These are phyloP conservation scores for Diaporthe vaccinii DNA, from an alignment of 2,329 filamentous ascomycete genomes.

Conservation along the genomic window DNA sequence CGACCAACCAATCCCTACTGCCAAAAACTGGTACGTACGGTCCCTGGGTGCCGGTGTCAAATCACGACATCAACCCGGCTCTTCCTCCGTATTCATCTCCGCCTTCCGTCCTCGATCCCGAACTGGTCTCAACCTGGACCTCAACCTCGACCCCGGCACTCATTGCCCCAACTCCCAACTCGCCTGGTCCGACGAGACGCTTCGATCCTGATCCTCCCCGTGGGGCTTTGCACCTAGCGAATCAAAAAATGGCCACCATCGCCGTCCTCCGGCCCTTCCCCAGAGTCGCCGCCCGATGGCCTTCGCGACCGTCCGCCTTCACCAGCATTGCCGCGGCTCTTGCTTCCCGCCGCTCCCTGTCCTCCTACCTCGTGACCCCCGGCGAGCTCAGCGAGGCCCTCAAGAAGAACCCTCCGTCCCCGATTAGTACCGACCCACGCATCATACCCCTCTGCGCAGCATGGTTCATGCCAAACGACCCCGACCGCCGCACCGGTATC, in stretches of 20 bases:
- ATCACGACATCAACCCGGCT: conserved; percentile 36
- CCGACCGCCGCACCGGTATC: conserved; percentile 77
- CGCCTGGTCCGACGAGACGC: background rate
- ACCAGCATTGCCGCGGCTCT: conserved; percentile 41
- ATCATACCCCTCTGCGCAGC: conserved; percentile 91
- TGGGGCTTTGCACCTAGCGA: conserved; percentile 4
- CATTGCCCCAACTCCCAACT: background rate
- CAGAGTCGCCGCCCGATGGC: conserved; percentile 48
- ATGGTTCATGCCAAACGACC: conserved; percentile 96
- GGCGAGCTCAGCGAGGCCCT: conserved; percentile 85
- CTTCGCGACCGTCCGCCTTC: conserved; percentile 41
- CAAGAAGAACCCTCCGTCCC: conserved; percentile 82
- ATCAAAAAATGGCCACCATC: conserved; percentile 57
- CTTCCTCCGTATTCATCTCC: conserved; percentile 19
- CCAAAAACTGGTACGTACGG: background rate
- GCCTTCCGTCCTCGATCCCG: background rate
- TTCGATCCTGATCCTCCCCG: background rate
- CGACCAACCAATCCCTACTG: background rate
- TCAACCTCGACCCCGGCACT: background rate
- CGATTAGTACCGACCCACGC: conserved; percentile 84
- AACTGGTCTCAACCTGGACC: background rate
- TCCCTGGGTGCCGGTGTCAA: background rate
- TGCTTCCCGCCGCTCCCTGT: conserved; percentile 69
- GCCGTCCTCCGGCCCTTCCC: conserved; percentile 57
- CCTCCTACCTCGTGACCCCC: conserved; percentile 88